Evolutionary conservation across 768 basidiomycete species (phyloP).

Genomic region (Tylopilus sp.): DNA sequence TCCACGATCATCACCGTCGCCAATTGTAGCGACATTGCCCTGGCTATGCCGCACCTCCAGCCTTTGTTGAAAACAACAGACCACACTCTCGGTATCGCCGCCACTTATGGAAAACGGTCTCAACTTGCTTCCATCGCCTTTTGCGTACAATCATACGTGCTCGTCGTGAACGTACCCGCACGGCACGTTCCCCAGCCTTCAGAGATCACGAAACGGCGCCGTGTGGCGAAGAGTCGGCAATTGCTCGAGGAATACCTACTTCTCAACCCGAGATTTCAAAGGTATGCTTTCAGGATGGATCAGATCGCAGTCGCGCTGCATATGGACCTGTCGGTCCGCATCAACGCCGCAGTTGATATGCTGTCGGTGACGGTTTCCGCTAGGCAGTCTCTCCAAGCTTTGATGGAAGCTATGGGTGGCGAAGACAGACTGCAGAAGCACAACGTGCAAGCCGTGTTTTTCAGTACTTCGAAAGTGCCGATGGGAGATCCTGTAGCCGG

Average conservation of each 20-base stretch:
- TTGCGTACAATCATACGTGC: no score
- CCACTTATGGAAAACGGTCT: no score
- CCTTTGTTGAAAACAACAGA: no score
- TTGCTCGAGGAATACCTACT: constrained; percentile 35
- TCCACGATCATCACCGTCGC: no score
- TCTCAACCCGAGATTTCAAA: constrained; percentile 24
- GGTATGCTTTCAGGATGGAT: constrained; percentile 47
- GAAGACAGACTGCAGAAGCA: constrained; percentile 25
- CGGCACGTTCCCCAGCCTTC: constrained; percentile 7
- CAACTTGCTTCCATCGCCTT: no score
- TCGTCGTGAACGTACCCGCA: no score
- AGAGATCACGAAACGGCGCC: background rate
- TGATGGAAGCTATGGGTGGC: constrained; percentile 39
- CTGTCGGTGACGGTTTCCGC: constrained; percentile 28
- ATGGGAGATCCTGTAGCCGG: constrained; percentile 11
- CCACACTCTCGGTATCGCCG: no score
- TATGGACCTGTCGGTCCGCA: constrained; percentile 35
- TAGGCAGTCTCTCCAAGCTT: constrained; percentile 34
- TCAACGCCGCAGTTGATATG: constrained; percentile 39
- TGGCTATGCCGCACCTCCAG: no score
- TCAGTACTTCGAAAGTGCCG: constrained; percentile 12
- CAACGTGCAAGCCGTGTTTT: constrained; percentile 31
- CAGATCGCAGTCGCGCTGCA: constrained; percentile 38
- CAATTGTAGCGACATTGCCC: no score
- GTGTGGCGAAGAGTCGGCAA: constrained; percentile 8